Base-by-base conservation (phyloP, 352 stramenopile species). In the Thalassiosira livingstoniorum region DNA sequence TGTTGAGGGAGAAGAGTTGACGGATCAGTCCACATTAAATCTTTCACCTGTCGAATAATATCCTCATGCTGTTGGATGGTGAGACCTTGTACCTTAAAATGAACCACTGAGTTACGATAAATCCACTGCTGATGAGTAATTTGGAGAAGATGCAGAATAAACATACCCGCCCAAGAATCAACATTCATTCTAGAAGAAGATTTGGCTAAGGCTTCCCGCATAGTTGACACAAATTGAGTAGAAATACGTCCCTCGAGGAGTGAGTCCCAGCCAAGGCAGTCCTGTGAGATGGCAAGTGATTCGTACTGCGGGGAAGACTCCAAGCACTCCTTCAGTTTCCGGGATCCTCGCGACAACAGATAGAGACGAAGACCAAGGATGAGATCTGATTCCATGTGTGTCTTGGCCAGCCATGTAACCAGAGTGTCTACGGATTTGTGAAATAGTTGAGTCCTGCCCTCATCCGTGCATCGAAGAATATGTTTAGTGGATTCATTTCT, bases 181-280 rank as follows among this genome's bases (percentile, higher is more conserved):
- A n/a, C n/a, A n/a, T n/a, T n/a, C n/a, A n/a, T n/a, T n/a, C n/a
- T n/a, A n/a, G n/a, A n/a, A n/a, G n/a, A n/a, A n/a, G n/a, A n/a
- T n/a, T n/a, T n/a, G n/a, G n/a, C n/a, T n/a, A n/a, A n/a, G n/a
- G n/a, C n/a, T n/a, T n/a, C n/a, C n/a, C n/a, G n/a, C n/a, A n/a
- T n/a, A n/a, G n/a, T n/a, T n/a, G n/a, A n/a, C n/a, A n/a, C n/a
- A n/a, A n/a, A n/a, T n/a, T n/a, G n/a, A n/a, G n/a, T n/a, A n/a
- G n/a, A n/a, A n/a, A n/a, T n/a, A n/a, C n/a, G n/a, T n/a, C 72
- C 79, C 55, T 86, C 72, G 0, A 86, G 11, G 13, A 86, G 68
- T 29, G 39, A 34, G 34, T 82, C 47, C 67, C 72, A 86, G 0
- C 79, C 72, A n/a, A 82, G 71, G 0, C 21, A 10, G 25, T 86